phyloP scores from a whole-genome alignment of 352 stramenopile species.

The Thalassiosira hispida region DNA sequence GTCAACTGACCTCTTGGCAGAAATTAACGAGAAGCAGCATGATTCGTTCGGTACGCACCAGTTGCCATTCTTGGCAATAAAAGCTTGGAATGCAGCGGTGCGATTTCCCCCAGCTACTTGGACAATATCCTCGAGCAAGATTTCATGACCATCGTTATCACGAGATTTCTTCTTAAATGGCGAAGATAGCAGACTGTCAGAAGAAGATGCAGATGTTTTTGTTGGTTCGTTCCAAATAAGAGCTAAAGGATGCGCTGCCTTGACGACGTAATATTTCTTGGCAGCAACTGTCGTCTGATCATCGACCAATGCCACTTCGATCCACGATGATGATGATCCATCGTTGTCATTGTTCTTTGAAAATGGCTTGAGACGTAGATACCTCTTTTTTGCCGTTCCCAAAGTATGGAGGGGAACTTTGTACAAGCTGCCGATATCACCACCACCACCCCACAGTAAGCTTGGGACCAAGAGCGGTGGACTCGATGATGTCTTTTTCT shows the following conservation, averaged over 20 bases:
- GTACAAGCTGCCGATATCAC: conserved; percentile 9
- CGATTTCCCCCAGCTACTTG: conserved; percentile 15
- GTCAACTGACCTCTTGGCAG: conserved; percentile 30
- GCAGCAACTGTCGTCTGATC: background rate
- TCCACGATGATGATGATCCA: conserved; percentile 9
- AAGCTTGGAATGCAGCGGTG: conserved; percentile 44
- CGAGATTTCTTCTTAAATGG: background rate
- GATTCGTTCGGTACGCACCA: conserved; percentile 26
- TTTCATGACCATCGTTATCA: conserved; percentile 15
- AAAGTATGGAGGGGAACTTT: conserved; percentile 45
- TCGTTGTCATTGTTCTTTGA: background rate
- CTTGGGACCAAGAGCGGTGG: conserved; percentile 28
- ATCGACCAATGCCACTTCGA: conserved; percentile 37
- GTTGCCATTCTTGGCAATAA: conserved; percentile 31
- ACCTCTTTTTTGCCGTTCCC: conserved; percentile 26
- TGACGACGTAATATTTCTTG: conserved; percentile 16
- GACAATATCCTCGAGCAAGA: conserved; percentile 31
- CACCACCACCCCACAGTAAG: conserved; percentile 24
- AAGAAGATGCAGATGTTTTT: background rate
- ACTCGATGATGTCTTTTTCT: background rate
- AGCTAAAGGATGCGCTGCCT: conserved; percentile 22
- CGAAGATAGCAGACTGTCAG: background rate
- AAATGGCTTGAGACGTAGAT: conserved; percentile 31
- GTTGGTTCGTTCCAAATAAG: conserved; percentile 39
- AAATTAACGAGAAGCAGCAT: conserved; percentile 42